Evolutionary conservation across 2,329 filamentous ascomycete species (phyloP).

Genomic region (Fusarium sp.): DNA sequence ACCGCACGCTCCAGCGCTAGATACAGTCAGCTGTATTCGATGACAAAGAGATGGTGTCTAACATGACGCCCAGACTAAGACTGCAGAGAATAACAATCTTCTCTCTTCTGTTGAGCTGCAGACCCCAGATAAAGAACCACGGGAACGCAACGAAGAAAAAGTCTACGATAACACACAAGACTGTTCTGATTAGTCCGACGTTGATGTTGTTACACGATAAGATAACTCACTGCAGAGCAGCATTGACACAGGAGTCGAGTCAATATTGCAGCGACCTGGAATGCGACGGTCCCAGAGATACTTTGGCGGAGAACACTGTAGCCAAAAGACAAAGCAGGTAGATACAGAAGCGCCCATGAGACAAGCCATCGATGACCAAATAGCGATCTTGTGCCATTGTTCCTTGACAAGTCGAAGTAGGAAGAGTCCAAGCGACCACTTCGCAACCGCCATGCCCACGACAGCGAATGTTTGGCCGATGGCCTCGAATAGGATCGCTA

Average conservation of each 20-base stretch:
- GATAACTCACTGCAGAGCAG: conserved; percentile 42
- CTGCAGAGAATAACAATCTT: conserved; percentile 61
- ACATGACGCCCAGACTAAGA: conserved; percentile 62
- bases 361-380: conserved; percentile 53
- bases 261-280: conserved; percentile 35
- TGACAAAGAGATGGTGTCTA: conserved; percentile 4
- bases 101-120: conserved; percentile 62
- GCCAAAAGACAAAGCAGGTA: conserved; percentile 33
- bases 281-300: conserved; percentile 43
- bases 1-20: conserved; percentile 50
- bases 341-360: conserved; percentile 41
- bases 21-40: neutral
- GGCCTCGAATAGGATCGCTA: conserved; percentile 52
- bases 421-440: conserved; percentile 58
- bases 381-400: conserved; percentile 54
- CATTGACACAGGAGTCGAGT: conserved; percentile 40
- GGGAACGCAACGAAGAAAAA: conserved; percentile 60
- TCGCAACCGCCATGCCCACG: conserved; percentile 58
- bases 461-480: conserved; percentile 57
- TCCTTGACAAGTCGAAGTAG: conserved; percentile 56
- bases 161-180: conserved; percentile 53
- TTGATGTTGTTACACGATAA: rapidly evolving
- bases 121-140: conserved; percentile 61
- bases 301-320: conserved; percentile 39
- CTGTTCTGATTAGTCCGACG: conserved; percentile 2